Base-by-base conservation (phyloP, 2,329 filamentous ascomycete species). In the Hypoxylon rubiginosum region DNA sequence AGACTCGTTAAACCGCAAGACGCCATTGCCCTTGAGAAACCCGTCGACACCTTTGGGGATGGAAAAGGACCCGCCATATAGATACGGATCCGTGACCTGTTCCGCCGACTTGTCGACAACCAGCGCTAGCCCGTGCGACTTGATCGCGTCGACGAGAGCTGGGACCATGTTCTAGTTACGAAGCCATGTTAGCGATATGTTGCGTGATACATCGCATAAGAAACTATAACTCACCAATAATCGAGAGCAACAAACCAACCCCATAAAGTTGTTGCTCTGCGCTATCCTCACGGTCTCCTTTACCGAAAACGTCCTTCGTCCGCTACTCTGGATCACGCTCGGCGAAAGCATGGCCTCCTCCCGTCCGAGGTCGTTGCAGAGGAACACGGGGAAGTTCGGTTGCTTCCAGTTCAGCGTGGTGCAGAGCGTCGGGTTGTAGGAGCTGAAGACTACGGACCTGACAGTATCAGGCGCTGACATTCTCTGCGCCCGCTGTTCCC, bases 401-500 rank as follows among this genome's bases (percentile, higher is more conserved):
- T 99, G 96, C 79, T 99, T 99, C 96, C 96, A 99, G 80, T 99
- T 99, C 73, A 99, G 82, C 4, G 95, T 94, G 15, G 93, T 97
- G 80, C 96, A 99, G 19, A 98, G 88, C 69, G 91, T 91, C 11
- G 92, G 85, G 76, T 97, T 97, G 79, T 95, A 97, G 21, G 93
- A 97, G 73, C 93, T 97, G 78, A 99, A 97, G 10, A 97, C 93
- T 56, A 99, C 91, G 11, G 93, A 97, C 43, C 94, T 86, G 71
- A 96, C 90, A 15, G 90, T 88, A 58, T 93, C 90, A 8, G 92
- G 89, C 1, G 88, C 89, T 67, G 83, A 81, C 64, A 90, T 85
- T 63, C 90, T 84, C 41, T 79, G 93, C 68, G 73, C 87, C 72
- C 87, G 82, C 75, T 89, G 87, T 1, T 82, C 82, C 48, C 95